These are phyloP conservation scores for Metschnikowia lachancei DNA, from an alignment of 805 yeast species.

Conservation along the genomic window DNA sequence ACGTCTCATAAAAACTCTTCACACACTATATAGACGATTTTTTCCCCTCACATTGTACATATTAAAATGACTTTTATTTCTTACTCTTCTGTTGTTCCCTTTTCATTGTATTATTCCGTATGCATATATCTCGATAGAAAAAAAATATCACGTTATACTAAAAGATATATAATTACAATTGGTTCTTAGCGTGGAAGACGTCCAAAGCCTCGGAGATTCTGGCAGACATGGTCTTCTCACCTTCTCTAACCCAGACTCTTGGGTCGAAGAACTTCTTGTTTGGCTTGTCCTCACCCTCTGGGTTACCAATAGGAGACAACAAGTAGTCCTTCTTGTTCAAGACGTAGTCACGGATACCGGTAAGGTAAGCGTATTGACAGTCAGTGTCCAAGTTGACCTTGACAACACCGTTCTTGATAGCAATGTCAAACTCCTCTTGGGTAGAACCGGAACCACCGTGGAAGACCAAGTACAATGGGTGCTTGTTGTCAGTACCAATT, in stretches of 20 bases:
- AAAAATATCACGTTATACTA: neutral
- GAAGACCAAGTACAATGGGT: slow-evolving; percentile 95
- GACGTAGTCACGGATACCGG: slow-evolving; percentile 97
- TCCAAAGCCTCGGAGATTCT: slow-evolving; percentile 83
- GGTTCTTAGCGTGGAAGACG: slow-evolving; percentile 78
- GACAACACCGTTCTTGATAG: slow-evolving; percentile 91
- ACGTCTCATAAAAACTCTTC: no score
- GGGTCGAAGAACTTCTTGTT: slow-evolving; percentile 99
- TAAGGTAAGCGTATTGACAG: slow-evolving; percentile 96
- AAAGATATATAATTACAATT: slow-evolving; percentile 31
- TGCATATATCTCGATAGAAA: neutral
- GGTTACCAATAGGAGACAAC: slow-evolving; percentile 91
- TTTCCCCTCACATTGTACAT: no score
- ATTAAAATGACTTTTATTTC: neutral
- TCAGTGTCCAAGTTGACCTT: slow-evolving; percentile 99
- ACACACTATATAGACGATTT: no score
- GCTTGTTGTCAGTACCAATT: slow-evolving; percentile 48
- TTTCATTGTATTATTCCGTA: neutral
- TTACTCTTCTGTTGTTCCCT: neutral
- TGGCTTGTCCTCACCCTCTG: slow-evolving; percentile 98
- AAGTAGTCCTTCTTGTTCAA: slow-evolving; percentile 95
- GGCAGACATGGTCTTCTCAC: slow-evolving; percentile 95
- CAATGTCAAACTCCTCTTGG: slow-evolving; percentile 86
- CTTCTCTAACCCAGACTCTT: slow-evolving; percentile 99
- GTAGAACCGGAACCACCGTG: slow-evolving; percentile 99